Base-by-base conservation (phyloP, 2,329 filamentous ascomycete species). In the Talaromyces pinophilus region DNA sequence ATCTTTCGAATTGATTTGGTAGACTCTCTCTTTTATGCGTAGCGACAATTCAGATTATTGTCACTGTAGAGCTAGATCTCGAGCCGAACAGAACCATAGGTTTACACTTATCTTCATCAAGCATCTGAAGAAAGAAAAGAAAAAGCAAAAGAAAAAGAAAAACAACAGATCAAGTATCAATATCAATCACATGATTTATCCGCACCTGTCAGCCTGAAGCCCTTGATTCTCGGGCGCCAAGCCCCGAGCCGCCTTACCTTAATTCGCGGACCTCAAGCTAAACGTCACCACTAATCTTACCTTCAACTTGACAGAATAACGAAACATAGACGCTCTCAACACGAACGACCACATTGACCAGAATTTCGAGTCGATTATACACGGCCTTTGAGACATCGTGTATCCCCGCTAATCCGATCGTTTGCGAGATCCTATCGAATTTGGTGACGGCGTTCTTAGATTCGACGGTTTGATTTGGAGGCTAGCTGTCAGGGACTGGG, bases 151-250 rank as follows among this genome's bases (percentile, higher is more conserved):
- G n/a, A 2, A 54, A 30, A 33, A 33, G 2, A 54, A 30, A 33
- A 33, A 4, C 13, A 17, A 33, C 33, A 35, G 11, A 6, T 48
- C 8, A 33, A 10, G 10, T 7, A 35, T 55, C 6, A 13, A 40
- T 57, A 28, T 48, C 7, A 50, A 62, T 62, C 60, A 62, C 60
- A 52, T 62, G 46, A 62, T 62, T 52, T 40, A 42, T 50, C 60
- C 46, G 44, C 59, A 25, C 4, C 22, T 25, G 25, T 25, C 25
- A 4, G 3, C 25, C 11, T 30, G 25, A 33, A 54, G 50, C 50
- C 19, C 25, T 48, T 48, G 42, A 8, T 46, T 5, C 5, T 13
- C 8, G 10, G 5, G 10, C 7, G 50, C 60, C 60, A 62, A 62
- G 59, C 44, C 60, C n/a, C 54, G 19, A 30, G 50, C 25, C 46